Base-by-base conservation (phyloP, 2,329 filamentous ascomycete genomes). In the Lasiodiplodia hormozganensis region DNA sequence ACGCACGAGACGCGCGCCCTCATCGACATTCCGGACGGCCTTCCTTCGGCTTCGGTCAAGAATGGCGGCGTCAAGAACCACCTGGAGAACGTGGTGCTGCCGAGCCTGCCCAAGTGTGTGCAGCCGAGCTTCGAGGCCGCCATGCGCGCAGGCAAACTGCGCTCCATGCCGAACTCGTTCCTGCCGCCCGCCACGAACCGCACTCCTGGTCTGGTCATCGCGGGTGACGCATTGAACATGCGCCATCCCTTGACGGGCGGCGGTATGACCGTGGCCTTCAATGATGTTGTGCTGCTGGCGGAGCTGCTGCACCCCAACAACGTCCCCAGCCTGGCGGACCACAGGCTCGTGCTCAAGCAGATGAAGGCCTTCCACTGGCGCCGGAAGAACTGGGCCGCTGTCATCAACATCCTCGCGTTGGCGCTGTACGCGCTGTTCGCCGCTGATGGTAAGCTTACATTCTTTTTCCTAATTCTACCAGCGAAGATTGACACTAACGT, bases 161-260 rank as follows among this genome's bases (percentile, higher is more conserved):
- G 93, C 18, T 93, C 89, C 73, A 99, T 99, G 96, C 96, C 96
- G 65, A 99, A 98, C 82, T 95, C 91, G 70, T 99, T 92, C 85
- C 88, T 99, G 2, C 94, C 96, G 5, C 89, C 96, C 0, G 87
- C 89, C 0, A 92, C 91, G 70, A 91, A 92, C 76, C 87, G 85
- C 54, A 86, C 87, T 12, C 87, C 89, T 1, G 93, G 93, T 4
- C 82, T 97, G 70, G 85, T 97, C 60, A 84, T 99, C 43, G 86
- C 98, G 10, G 96, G 96, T 69, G 96, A 99, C 78, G 95, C 96
- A 16, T 90, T 97, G 86, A 99, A 99, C 84, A 99, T 99, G 96
- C 92, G 96, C n/a, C 96, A 99, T 81, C 96, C 96, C 1, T 86
- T 99, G 14, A 99, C 96, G 0, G 96, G 96, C 65, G 96, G 96